Conservation (phyloP, 1,284 basidiomycete species). For the Ustilago crameri region DNA sequence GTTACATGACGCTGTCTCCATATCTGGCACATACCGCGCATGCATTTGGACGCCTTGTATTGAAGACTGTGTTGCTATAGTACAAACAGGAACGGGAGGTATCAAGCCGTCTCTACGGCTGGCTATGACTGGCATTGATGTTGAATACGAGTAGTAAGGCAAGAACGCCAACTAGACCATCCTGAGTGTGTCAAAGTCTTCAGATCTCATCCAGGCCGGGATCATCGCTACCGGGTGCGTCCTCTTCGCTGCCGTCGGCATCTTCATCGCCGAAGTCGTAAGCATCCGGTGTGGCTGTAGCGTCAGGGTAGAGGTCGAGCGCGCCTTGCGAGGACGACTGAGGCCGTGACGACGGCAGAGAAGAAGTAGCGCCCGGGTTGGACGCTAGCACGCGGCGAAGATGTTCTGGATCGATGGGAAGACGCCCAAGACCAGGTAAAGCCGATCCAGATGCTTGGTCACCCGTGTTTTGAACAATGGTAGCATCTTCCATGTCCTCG, state of each 20-base stretch:
- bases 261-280: constrained; percentile 36
- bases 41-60: too few relatives aligned
- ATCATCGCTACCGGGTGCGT: constrained; percentile 48
- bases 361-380: constrained; percentile 11
- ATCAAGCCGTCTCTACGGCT: too few relatives aligned
- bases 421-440: constrained; percentile 7
- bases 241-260: constrained; percentile 48
- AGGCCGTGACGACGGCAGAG: not conserved
- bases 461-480: not conserved
- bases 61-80: too few relatives aligned
- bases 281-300: constrained; percentile 11
- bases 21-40: too few relatives aligned
- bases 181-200: not conserved
- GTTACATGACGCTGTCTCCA: too few relatives aligned
- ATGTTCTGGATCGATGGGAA: constrained; percentile 29
- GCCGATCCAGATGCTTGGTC: not conserved
- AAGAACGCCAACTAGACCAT: too few relatives aligned
- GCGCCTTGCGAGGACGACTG: constrained; percentile 3
- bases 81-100: too few relatives aligned
- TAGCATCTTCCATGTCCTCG: constrained; percentile 3
- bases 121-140: too few relatives aligned
- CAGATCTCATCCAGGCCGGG: constrained; percentile 33
- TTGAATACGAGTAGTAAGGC: too few relatives aligned
- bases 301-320: constrained; percentile 4
- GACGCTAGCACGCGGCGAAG: constrained; percentile 30